Conservation (phyloP, 805 yeast species). For the Metschnikowia chrysomelidarum region DNA sequence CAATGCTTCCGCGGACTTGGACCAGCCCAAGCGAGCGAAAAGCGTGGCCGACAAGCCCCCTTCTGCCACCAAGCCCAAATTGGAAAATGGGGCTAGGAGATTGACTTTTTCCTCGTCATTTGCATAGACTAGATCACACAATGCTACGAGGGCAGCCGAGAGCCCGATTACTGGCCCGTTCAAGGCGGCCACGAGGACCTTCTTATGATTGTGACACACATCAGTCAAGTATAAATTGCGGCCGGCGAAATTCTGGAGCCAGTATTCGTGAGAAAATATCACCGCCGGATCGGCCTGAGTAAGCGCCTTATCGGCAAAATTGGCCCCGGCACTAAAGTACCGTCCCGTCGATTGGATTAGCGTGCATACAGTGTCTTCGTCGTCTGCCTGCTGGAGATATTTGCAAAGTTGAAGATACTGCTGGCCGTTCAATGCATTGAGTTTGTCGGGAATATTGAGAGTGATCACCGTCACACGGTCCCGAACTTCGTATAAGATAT, state of each 20-base stretch:
- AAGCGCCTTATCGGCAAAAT: constrained; percentile 46
- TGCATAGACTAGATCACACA: constrained; percentile 75
- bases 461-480: constrained; percentile 61
- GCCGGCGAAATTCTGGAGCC: constrained; percentile 61
- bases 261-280: constrained; percentile 36
- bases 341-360: constrained; percentile 68
- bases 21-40: constrained; percentile 67
- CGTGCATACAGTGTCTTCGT: constrained; percentile 58
- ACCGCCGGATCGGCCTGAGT: constrained; percentile 25
- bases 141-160: constrained; percentile 67
- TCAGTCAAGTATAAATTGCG: constrained; percentile 70
- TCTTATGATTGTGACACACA: constrained; percentile 65
- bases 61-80: constrained; percentile 79
- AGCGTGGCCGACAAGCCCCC: constrained; percentile 73
- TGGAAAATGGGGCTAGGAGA: constrained; percentile 74
- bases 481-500: constrained; percentile 40
- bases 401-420: constrained; percentile 64
- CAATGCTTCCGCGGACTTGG: constrained; percentile 70
- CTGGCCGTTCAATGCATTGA: constrained; percentile 65
- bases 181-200: constrained; percentile 67
- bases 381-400: constrained; percentile 59
- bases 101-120: constrained; percentile 54
- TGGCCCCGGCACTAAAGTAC: constrained; percentile 84
- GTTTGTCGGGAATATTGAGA: constrained; percentile 55
- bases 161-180: constrained; percentile 90